A percentile compares a stretch with the other conserved stretches of the same genome.
These are phyloP conservation scores for Scheffersomyces lignicola DNA, from an alignment of 1,139 yeast species.

Conservation along the genomic window DNA sequence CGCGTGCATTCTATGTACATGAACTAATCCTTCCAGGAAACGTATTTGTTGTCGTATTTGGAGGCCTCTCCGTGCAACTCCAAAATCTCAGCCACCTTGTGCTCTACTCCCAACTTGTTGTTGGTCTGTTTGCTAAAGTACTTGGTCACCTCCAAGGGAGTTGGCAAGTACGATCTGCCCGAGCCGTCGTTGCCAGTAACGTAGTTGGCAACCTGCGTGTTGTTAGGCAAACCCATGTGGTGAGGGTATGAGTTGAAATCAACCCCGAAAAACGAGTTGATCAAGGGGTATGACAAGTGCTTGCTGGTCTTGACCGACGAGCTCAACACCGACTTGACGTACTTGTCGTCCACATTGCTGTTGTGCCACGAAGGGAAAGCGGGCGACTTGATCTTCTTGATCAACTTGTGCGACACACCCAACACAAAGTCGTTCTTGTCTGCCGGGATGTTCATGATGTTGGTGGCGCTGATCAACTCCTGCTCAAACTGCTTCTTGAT, in stretches of 20 bases:
- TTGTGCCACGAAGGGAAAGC: constrained; percentile 51
- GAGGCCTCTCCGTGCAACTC: constrained; percentile 63
- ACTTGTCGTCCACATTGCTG: constrained; percentile 22
- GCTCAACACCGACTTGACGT: constrained; percentile 20
- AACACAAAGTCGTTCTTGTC: constrained; percentile 66
- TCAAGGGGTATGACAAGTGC: constrained; percentile 35
- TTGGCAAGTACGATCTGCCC: constrained; percentile 63
- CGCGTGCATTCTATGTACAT: constrained; percentile 3
- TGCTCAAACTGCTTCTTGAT: constrained; percentile 67
- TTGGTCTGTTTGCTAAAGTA: constrained; percentile 54
- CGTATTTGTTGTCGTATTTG: constrained; percentile 54
- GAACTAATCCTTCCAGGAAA: constrained; percentile 54
- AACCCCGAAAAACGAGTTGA: constrained; percentile 47
- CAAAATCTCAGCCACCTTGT: constrained; percentile 55
- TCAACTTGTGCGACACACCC: constrained; percentile 74
- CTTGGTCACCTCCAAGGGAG: constrained; percentile 61
- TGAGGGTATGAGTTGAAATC: constrained; percentile 69
- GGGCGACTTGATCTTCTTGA: constrained; percentile 60
- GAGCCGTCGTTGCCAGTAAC: constrained; percentile 67
- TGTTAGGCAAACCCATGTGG: constrained; percentile 78
- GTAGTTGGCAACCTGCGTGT: constrained; percentile 54
- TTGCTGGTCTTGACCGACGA: constrained; percentile 29
- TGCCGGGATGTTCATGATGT: constrained; percentile 59
- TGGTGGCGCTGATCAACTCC: constrained; percentile 78
- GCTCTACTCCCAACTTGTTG: constrained; percentile 63